A percentile compares a stretch with the other conserved stretches of the same genome.
Evolutionary conservation across 768 basidiomycete genomes (phyloP).

Genomic region (Inosperma sp.): DNA sequence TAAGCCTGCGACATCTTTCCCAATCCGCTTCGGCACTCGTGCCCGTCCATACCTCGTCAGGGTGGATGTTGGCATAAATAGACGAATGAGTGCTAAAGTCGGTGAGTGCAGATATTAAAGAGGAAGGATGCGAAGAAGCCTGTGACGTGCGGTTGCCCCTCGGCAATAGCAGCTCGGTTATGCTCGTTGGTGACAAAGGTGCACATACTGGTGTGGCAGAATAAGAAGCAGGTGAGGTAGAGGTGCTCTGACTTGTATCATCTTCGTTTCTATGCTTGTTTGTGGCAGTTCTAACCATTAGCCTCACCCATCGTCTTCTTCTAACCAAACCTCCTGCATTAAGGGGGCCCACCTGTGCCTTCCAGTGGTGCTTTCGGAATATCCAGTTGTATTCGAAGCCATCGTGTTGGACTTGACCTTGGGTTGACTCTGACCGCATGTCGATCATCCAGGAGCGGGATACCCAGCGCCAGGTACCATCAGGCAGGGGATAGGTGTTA

Average conservation of each 20-base stretch:
- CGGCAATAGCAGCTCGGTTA: no score
- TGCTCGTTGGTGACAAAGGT: slow-evolving; percentile 1
- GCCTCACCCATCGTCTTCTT: slow-evolving; percentile 73
- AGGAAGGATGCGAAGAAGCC: slow-evolving; percentile 28
- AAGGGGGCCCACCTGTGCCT: slow-evolving; percentile 51
- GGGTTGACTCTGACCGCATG: slow-evolving; percentile 69
- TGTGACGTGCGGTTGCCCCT: slow-evolving; percentile 30
- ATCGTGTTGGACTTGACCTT: slow-evolving; percentile 69
- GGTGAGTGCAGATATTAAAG: slow-evolving; percentile 22
- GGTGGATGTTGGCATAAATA: slow-evolving; percentile 18
- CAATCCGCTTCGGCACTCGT: slow-evolving; percentile 51
- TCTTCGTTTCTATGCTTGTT: slow-evolving; percentile 3
- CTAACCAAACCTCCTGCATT: slow-evolving; percentile 72
- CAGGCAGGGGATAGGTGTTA: slow-evolving; percentile 65
- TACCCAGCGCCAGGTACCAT: slow-evolving; percentile 79
- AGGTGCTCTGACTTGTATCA: slow-evolving; percentile 4
- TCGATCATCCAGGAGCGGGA: slow-evolving; percentile 83
- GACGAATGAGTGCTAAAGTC: slow-evolving; percentile 21
- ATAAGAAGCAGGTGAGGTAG: background rate
- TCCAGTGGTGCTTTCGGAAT: slow-evolving; percentile 67
- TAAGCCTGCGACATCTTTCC: slow-evolving; percentile 48
- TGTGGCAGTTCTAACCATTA: slow-evolving; percentile 68
- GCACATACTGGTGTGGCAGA: background rate
- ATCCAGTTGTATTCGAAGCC: slow-evolving; percentile 85
- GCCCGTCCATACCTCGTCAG: slow-evolving; percentile 51